Evolutionary conservation across 176 grass and related monocot species (phyloP).

Genomic region (Rhynchospora breviuscula): DNA sequence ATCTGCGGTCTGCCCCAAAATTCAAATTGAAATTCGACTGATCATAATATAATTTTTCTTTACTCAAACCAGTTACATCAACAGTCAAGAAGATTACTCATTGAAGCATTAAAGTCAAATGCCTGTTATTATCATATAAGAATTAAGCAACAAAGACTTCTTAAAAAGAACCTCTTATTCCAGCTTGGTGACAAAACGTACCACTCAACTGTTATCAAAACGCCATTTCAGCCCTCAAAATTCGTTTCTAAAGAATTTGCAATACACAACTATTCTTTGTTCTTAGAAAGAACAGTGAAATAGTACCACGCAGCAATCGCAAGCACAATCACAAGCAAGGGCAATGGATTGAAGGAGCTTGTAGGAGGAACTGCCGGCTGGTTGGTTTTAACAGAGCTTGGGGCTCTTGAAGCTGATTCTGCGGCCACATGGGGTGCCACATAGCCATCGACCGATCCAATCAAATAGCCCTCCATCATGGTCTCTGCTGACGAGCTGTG

Average conservation of each 20-base stretch:
- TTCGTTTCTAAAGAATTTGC: neutral
- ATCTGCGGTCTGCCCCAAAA: neutral
- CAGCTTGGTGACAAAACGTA: neutral
- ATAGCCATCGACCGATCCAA: conserved; percentile 42
- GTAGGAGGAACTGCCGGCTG: conserved; percentile 30
- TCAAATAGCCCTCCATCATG: conserved; percentile 59
- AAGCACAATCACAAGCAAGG: conserved; percentile 43
- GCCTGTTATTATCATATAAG: neutral
- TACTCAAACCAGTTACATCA: neutral
- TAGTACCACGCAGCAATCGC: conserved; percentile 68
- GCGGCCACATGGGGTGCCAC: neutral
- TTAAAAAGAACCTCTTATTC: neutral
- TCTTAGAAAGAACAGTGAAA: conserved; percentile 49
- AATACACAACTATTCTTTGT: neutral
- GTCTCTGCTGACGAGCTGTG: conserved; percentile 61
- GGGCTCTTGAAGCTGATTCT: neutral
- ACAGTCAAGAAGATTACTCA: neutral
- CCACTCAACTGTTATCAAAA: neutral
- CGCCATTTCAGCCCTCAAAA: neutral
- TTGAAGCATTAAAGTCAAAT: neutral
- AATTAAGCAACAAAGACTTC: neutral
- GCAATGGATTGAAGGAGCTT: conserved; percentile 52
- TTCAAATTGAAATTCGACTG: neutral
- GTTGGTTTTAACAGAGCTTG: conserved; percentile 26
- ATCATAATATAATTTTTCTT: neutral